Base-by-base conservation (phyloP, 768 basidiomycete species). In the Rhodosporidiobolus odoratus region DNA sequence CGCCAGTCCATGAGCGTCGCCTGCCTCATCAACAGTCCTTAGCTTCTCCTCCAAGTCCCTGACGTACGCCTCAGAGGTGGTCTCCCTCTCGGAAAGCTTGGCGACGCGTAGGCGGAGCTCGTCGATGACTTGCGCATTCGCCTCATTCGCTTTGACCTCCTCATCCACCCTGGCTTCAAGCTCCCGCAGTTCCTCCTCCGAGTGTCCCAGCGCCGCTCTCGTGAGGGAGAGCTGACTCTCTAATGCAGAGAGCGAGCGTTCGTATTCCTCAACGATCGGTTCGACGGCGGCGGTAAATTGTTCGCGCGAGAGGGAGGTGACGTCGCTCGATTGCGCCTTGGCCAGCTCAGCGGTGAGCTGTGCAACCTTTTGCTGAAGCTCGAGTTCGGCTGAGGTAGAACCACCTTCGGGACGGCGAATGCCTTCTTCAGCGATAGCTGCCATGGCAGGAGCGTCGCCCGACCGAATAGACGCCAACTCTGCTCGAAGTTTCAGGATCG, bases 231-330 rank as follows among this genome's bases (percentile, higher is more conserved):
- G 83, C 80, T 95, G 92, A 0, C 90, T 90, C 80, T 99, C 96
- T 84, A 99, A 89, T 4, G 92, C 89, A 50, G 87, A 85, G 74
- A 98, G 95, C 1, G 92, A 92, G 83, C 95, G 92, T 83, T 99
- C 95, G 80, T 99, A 99, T 81, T 97, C 93, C 80, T 96, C 91
- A 61, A 99, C 96, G 75, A 99, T 93, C 3, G 95, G 95, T 23
- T 92, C 94, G 30, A 98, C 94, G 32, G 80, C 79, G 47, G 79
- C 76, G 23, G 80, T 79, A 67, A 82, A 83, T 40, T 78, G 75
- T 41, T 75, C 77, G 16, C 77, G 65, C 30, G 77, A 75, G 45
- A 75, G 66, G 1, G 71, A 72, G 90, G 78, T 75, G 48, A 89
- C 87, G 77, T 85, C 77, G 90, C 89, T 47, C 30, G 90, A 60